These are phyloP conservation scores for Cyberlindnera meyerae DNA, from an alignment of 805 yeast species.

Conservation along the genomic window DNA sequence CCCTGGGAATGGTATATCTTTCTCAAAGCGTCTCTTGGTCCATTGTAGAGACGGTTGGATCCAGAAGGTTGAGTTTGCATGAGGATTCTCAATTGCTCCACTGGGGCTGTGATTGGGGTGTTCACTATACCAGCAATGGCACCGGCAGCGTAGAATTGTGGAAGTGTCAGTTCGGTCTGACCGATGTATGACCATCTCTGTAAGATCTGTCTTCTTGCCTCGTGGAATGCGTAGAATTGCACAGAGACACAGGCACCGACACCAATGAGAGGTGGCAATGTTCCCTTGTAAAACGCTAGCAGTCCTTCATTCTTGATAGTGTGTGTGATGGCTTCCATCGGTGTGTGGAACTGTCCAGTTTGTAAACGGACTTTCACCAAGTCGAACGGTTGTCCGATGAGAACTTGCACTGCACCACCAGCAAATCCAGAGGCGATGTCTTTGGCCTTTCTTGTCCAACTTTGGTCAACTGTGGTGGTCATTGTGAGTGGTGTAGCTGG, in stretches of 20 bases:
- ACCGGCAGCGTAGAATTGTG: constrained; percentile 81
- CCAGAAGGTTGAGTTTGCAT: constrained; percentile 69
- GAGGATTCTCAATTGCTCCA: constrained; percentile 90
- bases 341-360: constrained; percentile 76
- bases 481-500: constrained; percentile 9
- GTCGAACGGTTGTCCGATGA: constrained; percentile 90
- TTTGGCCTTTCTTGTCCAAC: constrained; percentile 35
- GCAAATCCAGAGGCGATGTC: constrained; percentile 78
- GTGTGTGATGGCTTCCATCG: constrained; percentile 67
- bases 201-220: constrained; percentile 67
- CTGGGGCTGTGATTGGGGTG: constrained; percentile 87
- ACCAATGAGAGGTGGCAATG: constrained; percentile 87
- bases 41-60: constrained; percentile 41
- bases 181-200: constrained; percentile 34
- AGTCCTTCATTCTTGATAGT: constrained; percentile 79
- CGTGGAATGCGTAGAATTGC: constrained; percentile 91
- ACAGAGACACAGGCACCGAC: constrained; percentile 96
- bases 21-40: constrained; percentile 77
- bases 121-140: constrained; percentile 89
- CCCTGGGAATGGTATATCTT: constrained; percentile 80
- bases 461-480: constrained; percentile 10
- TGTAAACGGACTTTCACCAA: constrained; percentile 91
- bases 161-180: constrained; percentile 40
- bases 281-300: constrained; percentile 86
- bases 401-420: constrained; percentile 95